Conservation (phyloP, 441 rosid species). For the Populus hybrid region DNA sequence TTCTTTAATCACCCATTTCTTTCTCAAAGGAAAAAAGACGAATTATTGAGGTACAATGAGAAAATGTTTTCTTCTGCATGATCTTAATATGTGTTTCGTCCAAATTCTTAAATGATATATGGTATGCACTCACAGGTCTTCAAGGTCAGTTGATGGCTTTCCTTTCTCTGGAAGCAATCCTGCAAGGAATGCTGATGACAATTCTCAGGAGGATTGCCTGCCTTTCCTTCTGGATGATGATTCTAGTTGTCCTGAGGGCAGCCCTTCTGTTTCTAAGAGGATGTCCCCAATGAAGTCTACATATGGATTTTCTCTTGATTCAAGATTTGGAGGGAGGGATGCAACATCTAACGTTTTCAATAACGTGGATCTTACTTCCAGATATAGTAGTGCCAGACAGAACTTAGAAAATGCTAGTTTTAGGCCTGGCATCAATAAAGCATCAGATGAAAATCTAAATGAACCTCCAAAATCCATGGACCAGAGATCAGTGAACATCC, state of each 20-base stretch:
- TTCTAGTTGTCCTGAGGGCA: conserved; percentile 70
- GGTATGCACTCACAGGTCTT: conserved; percentile 42
- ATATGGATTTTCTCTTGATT: conserved; percentile 48
- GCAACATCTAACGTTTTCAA: conserved; percentile 36
- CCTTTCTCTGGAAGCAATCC: conserved; percentile 50
- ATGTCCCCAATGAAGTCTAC: conserved; percentile 45
- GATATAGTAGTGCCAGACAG: conserved; percentile 35
- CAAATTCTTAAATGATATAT: conserved; percentile 23
- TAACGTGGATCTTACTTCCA: conserved; percentile 38
- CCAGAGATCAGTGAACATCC: conserved; percentile 37
- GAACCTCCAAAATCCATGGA: conserved; percentile 46
- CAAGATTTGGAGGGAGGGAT: conserved; percentile 46
- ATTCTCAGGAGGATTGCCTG: conserved; percentile 73
- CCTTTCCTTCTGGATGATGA: conserved; percentile 88
- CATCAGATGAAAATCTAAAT: conserved; percentile 39
- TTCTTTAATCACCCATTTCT: conserved; percentile 72
- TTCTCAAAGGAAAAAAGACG: conserved; percentile 41
- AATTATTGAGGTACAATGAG: conserved; percentile 50
- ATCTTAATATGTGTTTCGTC: conserved; percentile 9
- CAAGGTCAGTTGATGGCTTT: conserved; percentile 43
- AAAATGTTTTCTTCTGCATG: conserved; percentile 1
- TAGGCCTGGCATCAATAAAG: conserved; percentile 35
- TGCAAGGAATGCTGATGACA: conserved; percentile 53
- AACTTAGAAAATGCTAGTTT: conserved; percentile 38
- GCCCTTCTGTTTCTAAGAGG: conserved; percentile 57